Conservation (phyloP, 139 green algal genomes). For the Haematococcus lacustris region DNA sequence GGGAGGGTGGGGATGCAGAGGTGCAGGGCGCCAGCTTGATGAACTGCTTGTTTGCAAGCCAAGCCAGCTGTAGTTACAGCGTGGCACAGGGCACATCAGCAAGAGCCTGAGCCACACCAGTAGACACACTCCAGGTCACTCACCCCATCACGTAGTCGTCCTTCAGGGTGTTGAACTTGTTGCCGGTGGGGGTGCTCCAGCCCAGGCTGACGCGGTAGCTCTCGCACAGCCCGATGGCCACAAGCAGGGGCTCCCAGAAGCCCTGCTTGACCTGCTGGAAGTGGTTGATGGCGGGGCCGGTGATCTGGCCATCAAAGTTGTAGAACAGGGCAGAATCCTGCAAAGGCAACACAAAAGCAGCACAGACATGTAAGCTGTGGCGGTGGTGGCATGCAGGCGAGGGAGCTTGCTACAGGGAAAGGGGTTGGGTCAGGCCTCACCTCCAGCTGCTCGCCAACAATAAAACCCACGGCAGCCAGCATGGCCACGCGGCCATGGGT, state of each 20-base stretch:
- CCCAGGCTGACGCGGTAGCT: constrained; percentile 53
- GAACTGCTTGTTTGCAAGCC: too few species aligned
- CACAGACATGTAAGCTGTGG: too few species aligned
- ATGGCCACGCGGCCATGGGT: constrained; percentile 69
- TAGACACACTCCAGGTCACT: too few species aligned
- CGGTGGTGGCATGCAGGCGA: too few species aligned
- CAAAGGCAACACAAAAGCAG: too few species aligned
- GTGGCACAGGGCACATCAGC: too few species aligned
- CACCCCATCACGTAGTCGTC: constrained; percentile 66
- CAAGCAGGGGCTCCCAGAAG: constrained; percentile 59
- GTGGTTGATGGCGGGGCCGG: constrained; percentile 71
- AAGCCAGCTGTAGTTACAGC: too few species aligned
- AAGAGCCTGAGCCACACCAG: too few species aligned
- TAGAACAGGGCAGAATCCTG: constrained; percentile 49
- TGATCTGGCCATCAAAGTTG: constrained; percentile 52
- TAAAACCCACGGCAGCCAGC: constrained; percentile 63
- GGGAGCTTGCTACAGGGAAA: too few species aligned
- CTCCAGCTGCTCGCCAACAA: constrained; percentile 60
- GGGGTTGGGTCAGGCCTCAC: too few species aligned
- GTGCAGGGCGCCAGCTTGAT: too few species aligned
- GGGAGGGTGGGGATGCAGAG: too few species aligned
- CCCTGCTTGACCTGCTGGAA: constrained; percentile 66
- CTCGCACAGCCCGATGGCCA: constrained; percentile 69
- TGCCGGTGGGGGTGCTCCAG: constrained; percentile 54
- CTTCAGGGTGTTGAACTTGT: constrained; percentile 47